phyloP scores from a whole-genome alignment of 352 stramenopile genomes.

The Globisporangium cederbergense region DNA sequence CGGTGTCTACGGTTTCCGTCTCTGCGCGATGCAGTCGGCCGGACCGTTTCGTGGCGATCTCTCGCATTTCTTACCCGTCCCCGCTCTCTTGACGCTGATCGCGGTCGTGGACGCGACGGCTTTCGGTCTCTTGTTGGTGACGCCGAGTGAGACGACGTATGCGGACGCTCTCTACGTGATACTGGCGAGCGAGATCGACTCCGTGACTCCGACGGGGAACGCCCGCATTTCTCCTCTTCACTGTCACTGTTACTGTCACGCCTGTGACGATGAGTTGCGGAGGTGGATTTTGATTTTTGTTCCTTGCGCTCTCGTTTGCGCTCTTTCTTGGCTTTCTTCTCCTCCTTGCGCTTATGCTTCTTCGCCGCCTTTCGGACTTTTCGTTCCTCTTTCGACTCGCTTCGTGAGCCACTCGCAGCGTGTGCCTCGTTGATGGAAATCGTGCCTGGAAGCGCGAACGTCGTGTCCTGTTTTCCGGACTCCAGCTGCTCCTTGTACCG shows the following conservation, averaged over 20 bases:
- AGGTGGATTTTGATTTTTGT: not conserved
- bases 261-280: not conserved
- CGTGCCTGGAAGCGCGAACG: slow-evolving; percentile 59
- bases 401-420: not conserved
- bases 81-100: slow-evolving; percentile 1
- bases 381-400: slow-evolving; percentile 27
- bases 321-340: slow-evolving; percentile 65
- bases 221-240: not conserved
- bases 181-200: slow-evolving; percentile 5
- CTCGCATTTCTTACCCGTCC: not conserved
- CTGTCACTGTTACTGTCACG: not conserved
- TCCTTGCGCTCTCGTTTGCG: slow-evolving; percentile 72
- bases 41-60: not conserved
- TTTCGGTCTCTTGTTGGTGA: slow-evolving; percentile 1
- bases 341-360: slow-evolving; percentile 50
- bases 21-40: not conserved
- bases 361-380: slow-evolving; percentile 47
- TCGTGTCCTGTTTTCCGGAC: slow-evolving; percentile 48
- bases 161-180: not conserved
- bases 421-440: not conserved
- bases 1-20: not conserved
- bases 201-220: not conserved
- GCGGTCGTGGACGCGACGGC: not conserved
- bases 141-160: not conserved
- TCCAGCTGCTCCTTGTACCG: slow-evolving; percentile 65